Evolutionary conservation across 2,329 filamentous ascomycete species (phyloP).

Genomic region (Apiospora arundinis): DNA sequence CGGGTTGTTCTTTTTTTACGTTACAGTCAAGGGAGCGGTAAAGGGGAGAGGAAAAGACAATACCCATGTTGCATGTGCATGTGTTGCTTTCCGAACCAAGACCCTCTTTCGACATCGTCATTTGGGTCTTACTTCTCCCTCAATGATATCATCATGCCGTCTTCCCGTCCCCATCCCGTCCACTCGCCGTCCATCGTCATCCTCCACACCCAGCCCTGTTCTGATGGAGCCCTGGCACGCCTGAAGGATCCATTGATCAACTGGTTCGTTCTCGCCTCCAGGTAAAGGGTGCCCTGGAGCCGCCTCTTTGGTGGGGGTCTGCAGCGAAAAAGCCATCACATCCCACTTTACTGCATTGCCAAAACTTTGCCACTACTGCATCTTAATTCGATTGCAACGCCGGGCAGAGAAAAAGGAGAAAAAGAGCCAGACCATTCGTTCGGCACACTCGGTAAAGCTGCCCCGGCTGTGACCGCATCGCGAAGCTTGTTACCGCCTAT

Average conservation of each 20-base stretch:
- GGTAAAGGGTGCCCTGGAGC: not conserved
- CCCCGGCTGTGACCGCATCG: not conserved
- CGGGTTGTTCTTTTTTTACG: not conserved
- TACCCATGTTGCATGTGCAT: not conserved
- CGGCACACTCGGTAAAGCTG: conserved; percentile 5
- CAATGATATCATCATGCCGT: conserved; percentile 12
- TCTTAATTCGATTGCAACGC: not conserved
- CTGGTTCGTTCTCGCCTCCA: not conserved
- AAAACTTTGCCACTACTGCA: conserved; percentile 1
- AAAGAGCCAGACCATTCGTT: no score
- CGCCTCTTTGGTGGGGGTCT: not conserved
- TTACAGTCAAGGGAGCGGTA: not conserved
- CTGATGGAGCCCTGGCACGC: not conserved
- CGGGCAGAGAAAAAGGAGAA: not conserved
- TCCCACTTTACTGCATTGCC: not conserved
- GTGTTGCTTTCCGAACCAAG: not conserved
- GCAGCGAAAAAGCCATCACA: not conserved
- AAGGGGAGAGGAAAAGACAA: not conserved
- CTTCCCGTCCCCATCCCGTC: not conserved
- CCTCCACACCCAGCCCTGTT: conserved; percentile 8
- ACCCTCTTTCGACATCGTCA: not conserved
- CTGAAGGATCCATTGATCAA: not conserved
- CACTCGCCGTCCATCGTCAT: not conserved
- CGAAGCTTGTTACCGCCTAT: not conserved
- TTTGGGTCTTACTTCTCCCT: not conserved